Evolutionary conservation across 768 basidiomycete genomes (phyloP), one percentile per base, ranked within the genome.

Genomic region (Pleurotus cornucopiae): DNA sequence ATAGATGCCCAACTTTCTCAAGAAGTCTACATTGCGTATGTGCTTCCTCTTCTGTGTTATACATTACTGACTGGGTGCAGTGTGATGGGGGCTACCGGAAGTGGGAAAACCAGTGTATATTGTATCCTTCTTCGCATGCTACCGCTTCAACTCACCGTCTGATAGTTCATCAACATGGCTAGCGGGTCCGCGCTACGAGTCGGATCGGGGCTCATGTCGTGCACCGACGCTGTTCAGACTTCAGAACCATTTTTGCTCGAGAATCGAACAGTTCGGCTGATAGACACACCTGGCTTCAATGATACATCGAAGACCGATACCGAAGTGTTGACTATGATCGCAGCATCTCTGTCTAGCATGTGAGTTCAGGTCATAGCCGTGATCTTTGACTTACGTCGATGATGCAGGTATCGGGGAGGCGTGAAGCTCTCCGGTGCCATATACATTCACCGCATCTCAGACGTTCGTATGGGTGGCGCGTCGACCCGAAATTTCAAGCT

Each of bases 241-340:
- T 69, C 78, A 0, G 58, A 70, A 6, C 67, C 76, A 0, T 80
- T 83, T 61, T 58, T 66, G 25, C 62, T 81, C 9, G 73, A 78
- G 39, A 77, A 73, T 2, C 66, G 65, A 6, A 62, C 55, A 13
- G 69, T 84, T 37, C 74, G 67, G 0, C 63, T 85, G 14, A 75
- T 85, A 46, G 84, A 85, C 59, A 85, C 83, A 0, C 83, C 83
- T 0, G 83, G 83, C 3, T 84, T 84, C 55, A 82, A 83, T 58
- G 81, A 84, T 60, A 78, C 80, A 3, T 70, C 65, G 4, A 71
- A 69, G 48, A 77, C 71, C 46, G 81, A 82, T 53, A 71, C 75
- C 0, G 77, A 77, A n/a, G 66, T 83, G 12, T 65, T 82, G 45
- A 75, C 70, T 44, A 73, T 79, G 73, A 82, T 82, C 23, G 76